Evolutionary conservation across 1,284 basidiomycete species (phyloP).

Genomic region (Rhizoctonia solani): DNA sequence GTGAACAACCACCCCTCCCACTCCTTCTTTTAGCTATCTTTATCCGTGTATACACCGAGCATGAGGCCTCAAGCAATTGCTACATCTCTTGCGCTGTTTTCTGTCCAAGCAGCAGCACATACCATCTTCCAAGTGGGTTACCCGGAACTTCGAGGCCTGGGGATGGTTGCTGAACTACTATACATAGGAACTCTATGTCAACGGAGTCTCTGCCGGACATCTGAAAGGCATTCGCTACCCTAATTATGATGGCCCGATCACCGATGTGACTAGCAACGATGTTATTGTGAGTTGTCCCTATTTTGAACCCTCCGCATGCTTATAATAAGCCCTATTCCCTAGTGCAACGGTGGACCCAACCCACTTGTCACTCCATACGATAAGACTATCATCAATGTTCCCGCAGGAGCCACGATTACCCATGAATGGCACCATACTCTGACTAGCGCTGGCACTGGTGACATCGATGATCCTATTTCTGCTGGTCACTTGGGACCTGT

Average conservation of each 20-base stretch:
- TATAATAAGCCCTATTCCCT: background rate
- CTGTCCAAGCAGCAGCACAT: slow-evolving; percentile 34
- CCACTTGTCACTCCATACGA: slow-evolving; percentile 36
- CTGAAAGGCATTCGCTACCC: slow-evolving; percentile 14
- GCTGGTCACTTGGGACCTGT: slow-evolving; percentile 19
- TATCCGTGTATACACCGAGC: slow-evolving; percentile 25
- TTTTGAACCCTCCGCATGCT: background rate
- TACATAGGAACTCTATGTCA: slow-evolving; percentile 27
- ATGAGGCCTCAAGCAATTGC: slow-evolving; percentile 28
- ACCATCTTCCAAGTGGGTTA: slow-evolving; percentile 35
- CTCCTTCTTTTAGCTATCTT: background rate
- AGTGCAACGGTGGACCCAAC: slow-evolving; percentile 39
- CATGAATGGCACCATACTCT: slow-evolving; percentile 36
- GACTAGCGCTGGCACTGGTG: slow-evolving; percentile 25
- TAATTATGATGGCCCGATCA: slow-evolving; percentile 36
- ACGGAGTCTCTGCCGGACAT: slow-evolving; percentile 20
- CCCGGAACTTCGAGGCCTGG: background rate
- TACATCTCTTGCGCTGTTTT: slow-evolving; percentile 23
- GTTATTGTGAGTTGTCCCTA: slow-evolving; percentile 19
- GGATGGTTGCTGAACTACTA: background rate
- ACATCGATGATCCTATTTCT: slow-evolving; percentile 36
- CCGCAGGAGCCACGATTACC: slow-evolving; percentile 35
- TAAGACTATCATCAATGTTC: slow-evolving; percentile 35
- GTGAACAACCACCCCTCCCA: background rate
- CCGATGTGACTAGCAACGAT: slow-evolving; percentile 35